Evolutionary conservation across 2,329 filamentous ascomycete species (phyloP).

Genomic region (Zymoseptoria ardabiliae): DNA sequence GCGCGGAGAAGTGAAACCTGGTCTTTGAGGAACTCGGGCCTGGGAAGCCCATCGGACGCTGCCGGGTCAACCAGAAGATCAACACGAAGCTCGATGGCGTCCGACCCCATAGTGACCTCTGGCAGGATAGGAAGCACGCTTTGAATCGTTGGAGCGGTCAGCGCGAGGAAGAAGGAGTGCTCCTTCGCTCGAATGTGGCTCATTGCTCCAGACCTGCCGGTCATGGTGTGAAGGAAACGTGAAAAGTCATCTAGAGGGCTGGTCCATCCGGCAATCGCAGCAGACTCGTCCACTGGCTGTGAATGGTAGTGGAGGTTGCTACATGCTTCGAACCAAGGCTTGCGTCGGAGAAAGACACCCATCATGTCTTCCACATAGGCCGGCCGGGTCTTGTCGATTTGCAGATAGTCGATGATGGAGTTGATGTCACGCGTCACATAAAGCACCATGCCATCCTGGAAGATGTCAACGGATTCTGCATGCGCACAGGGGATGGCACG

Average conservation of each 20-base stretch:
- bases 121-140: conserved; percentile 58
- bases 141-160: conserved; percentile 72
- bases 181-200: conserved; percentile 54
- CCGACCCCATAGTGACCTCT: conserved; percentile 70
- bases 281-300: conserved; percentile 49
- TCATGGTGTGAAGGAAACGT: conserved; percentile 64
- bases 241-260: conserved; percentile 53
- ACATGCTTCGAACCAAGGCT: conserved; percentile 84
- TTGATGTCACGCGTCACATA: conserved; percentile 82
- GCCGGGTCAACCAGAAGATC: conserved; percentile 75
- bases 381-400: conserved; percentile 80
- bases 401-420: conserved; percentile 80
- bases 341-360: conserved; percentile 80
- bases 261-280: conserved; percentile 28
- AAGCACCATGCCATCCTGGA: conserved; percentile 68
- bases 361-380: conserved; percentile 91
- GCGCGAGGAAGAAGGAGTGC: conserved; percentile 84
- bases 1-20: conserved; percentile 76
- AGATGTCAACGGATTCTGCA: not conserved
- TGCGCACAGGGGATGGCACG: not conserved
- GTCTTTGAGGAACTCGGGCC: conserved; percentile 67
- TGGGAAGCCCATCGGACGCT: conserved; percentile 49
- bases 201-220: conserved; percentile 50
- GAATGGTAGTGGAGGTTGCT: conserved; percentile 93
- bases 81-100: conserved; percentile 90